Percentiles rank a stretch among this genome's conserved stretches.
These are phyloP conservation scores for Dictyostelium capitatum DNA, from an alignment of 78 protist genomes.

Conservation along the genomic window DNA sequence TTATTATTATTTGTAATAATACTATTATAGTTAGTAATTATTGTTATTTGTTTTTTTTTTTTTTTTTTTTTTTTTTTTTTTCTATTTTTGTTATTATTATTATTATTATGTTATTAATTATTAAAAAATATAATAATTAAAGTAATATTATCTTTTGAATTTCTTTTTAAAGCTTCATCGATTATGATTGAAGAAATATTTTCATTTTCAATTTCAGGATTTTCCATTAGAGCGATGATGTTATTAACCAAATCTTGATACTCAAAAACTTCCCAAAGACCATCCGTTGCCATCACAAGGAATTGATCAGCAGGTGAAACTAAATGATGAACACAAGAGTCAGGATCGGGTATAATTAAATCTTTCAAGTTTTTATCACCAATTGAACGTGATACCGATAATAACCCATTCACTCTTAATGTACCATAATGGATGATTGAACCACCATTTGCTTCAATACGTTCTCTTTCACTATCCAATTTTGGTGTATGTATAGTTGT, in stretches of 20 bases:
- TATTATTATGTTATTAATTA: background rate
- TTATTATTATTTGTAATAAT: too few species aligned
- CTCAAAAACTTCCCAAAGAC: slow-evolving; percentile 84
- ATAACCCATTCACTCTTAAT: slow-evolving; percentile 71
- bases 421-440: slow-evolving; percentile 74
- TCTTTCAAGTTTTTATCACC: slow-evolving; percentile 76
- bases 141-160: slow-evolving; percentile 73
- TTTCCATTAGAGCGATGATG: background rate
- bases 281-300: slow-evolving; percentile 80
- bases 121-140: slow-evolving; percentile 43
- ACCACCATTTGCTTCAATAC: slow-evolving; percentile 70
- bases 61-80: background rate
- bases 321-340: background rate
- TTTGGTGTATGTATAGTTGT: slow-evolving; percentile 50
- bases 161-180: slow-evolving; percentile 75
- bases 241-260: slow-evolving; percentile 50
- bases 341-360: slow-evolving; percentile 36
- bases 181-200: slow-evolving; percentile 35
- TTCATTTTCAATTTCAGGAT: background rate
- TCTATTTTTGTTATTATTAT: background rate
- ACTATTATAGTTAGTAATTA: too few species aligned
- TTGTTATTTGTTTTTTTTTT: background rate
- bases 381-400: slow-evolving; percentile 66
- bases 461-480: slow-evolving; percentile 43
- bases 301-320: slow-evolving; percentile 33